Conservation (phyloP, 1,284 basidiomycete species). For the Cystobasidium pallidum region DNA sequence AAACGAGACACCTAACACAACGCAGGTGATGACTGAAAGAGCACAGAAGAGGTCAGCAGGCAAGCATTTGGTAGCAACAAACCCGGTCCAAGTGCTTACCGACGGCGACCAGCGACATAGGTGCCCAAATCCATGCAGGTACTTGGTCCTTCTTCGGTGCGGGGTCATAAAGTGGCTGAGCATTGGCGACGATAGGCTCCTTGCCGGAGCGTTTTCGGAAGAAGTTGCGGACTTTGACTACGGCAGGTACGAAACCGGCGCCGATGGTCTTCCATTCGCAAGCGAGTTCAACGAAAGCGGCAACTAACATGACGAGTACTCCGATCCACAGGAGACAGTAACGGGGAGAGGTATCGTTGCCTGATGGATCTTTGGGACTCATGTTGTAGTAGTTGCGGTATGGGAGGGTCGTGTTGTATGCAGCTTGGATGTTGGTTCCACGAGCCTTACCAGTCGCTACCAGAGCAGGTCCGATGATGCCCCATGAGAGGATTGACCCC, state of each 20-base stretch:
- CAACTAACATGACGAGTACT: slow-evolving; percentile 60
- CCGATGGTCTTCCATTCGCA: slow-evolving; percentile 53
- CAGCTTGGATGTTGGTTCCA: slow-evolving; percentile 58
- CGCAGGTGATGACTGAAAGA: slow-evolving; percentile 61
- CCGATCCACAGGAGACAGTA: slow-evolving; percentile 74
- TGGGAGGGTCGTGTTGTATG: slow-evolving; percentile 47
- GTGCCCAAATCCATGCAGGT: slow-evolving; percentile 64
- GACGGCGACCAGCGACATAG: slow-evolving; percentile 62
- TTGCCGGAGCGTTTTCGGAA: slow-evolving; percentile 55
- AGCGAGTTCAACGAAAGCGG: slow-evolving; percentile 55
- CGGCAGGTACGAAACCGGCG: slow-evolving; percentile 47
- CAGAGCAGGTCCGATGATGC: slow-evolving; percentile 66
- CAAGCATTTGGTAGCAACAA: background rate
- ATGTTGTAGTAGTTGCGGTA: slow-evolving; percentile 58
- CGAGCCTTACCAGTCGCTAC: slow-evolving; percentile 62
- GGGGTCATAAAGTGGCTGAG: slow-evolving; percentile 55
- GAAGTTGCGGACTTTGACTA: slow-evolving; percentile 55
- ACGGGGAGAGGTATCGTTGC: slow-evolving; percentile 63
- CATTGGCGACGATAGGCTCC: slow-evolving; percentile 26
- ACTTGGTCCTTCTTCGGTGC: slow-evolving; percentile 64
- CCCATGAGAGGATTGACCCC: slow-evolving; percentile 67
- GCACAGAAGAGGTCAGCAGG: background rate
- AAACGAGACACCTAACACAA: slow-evolving; percentile 65
- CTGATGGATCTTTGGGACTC: slow-evolving; percentile 55
- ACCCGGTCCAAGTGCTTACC: background rate